Evolutionary conservation across 2,329 filamentous ascomycete genomes (phyloP).

Genomic region (Cadophora luteo-olivacea): DNA sequence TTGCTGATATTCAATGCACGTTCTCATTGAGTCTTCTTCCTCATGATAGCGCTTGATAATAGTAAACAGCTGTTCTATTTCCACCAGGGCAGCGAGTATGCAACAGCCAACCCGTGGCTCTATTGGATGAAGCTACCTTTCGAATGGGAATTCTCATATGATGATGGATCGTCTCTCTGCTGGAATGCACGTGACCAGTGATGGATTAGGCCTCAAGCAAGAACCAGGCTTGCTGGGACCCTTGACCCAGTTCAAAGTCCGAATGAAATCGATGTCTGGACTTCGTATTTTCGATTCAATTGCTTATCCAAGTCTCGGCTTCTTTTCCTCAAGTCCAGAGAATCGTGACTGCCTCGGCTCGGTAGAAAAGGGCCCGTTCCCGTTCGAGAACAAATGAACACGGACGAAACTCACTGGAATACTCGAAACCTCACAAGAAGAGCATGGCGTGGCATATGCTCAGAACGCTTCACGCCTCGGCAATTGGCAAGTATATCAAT

Average conservation of each 20-base stretch:
- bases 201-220: neutral
- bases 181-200: neutral
- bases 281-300: neutral
- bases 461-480: neutral
- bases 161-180: too few species aligned
- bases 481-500: constrained; percentile 2
- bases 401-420: neutral
- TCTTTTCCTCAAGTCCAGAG: neutral
- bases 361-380: constrained; percentile 6
- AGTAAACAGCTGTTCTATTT: too few species aligned
- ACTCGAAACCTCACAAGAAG: neutral
- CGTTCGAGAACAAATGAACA: neutral
- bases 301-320: neutral
- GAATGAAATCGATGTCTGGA: neutral
- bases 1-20: neutral
- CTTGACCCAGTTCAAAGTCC: neutral
- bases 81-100: too few species aligned
- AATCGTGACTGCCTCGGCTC: constrained; percentile 4
- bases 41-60: too few species aligned
- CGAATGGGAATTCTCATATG: too few species aligned
- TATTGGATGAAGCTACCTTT: too few species aligned
- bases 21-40: neutral
- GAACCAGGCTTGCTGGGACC: neutral
- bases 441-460: neutral
- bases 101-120: too few species aligned